A percentile compares a stretch with the other conserved stretches of the same genome.
These are phyloP conservation scores for Litchi chinensis DNA, from an alignment of 345 rosid genomes.

Conservation along the genomic window DNA sequence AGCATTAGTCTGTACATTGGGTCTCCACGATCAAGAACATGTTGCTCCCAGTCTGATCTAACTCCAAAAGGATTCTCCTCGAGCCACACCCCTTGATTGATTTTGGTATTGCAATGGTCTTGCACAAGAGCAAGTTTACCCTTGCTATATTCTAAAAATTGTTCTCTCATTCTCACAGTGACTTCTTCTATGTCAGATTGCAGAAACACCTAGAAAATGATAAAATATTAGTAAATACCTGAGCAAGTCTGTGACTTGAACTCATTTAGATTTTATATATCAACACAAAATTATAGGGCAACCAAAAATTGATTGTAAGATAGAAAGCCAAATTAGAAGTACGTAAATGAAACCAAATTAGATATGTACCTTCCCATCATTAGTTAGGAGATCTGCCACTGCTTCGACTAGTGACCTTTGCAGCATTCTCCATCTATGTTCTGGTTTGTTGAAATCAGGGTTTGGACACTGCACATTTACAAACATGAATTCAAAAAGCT, in stretches of 20 bases:
- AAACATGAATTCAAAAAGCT: neutral
- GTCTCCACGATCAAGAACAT: conserved; percentile 53
- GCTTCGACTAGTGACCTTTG: conserved; percentile 65
- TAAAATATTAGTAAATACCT: conserved; percentile 6
- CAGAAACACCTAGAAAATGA: conserved; percentile 51
- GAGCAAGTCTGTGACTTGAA: neutral
- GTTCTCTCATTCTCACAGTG: conserved; percentile 52
- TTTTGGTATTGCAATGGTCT: conserved; percentile 14
- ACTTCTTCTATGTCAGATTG: conserved; percentile 69
- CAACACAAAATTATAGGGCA: neutral
- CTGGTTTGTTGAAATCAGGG: conserved; percentile 67
- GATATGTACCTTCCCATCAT: conserved; percentile 55
- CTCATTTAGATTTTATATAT: neutral
- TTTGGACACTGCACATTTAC: conserved; percentile 61
- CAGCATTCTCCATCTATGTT: conserved; percentile 72
- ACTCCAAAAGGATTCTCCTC: conserved; percentile 67
- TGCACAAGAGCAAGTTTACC: conserved; percentile 43
- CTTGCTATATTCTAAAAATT: conserved; percentile 51
- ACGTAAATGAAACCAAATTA: neutral
- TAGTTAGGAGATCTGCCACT: conserved; percentile 52
- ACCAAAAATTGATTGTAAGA: neutral
- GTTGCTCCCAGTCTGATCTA: conserved; percentile 71
- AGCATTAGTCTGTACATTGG: conserved; percentile 68
- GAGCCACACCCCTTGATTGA: conserved; percentile 41
- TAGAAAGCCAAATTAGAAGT: neutral